phyloP scores from a whole-genome alignment of 257 asterid genomes.

The Cruciata laevipes region DNA sequence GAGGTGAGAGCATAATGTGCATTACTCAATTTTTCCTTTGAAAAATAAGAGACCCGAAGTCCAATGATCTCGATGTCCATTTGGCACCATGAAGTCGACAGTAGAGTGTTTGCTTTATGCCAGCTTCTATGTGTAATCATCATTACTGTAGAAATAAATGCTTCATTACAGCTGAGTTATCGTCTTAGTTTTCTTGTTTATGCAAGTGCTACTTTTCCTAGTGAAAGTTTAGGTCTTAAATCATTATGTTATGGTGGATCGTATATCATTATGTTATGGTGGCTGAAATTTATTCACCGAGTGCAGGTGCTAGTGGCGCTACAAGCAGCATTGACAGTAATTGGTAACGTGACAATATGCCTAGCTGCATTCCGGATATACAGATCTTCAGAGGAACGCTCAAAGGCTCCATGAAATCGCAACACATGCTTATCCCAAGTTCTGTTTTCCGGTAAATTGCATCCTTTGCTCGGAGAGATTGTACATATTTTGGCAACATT shows the following conservation, averaged over 20 bases:
- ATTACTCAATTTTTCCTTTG: neutral
- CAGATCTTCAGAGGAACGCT: conserved; percentile 44
- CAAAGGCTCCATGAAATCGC: conserved; percentile 31
- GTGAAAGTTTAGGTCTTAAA: neutral
- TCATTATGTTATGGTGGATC: neutral
- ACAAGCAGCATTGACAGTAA: conserved; percentile 91
- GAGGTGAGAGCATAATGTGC: conserved; percentile 45
- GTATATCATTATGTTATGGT: too few relatives aligned
- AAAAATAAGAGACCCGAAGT: neutral
- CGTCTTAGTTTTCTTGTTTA: neutral
- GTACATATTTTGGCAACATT: conserved; percentile 6
- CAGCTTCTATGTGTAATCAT: neutral
- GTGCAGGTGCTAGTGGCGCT: conserved; percentile 77
- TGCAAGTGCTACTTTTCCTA: neutral
- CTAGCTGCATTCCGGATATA: conserved; percentile 88
- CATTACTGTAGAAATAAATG: too few relatives aligned
- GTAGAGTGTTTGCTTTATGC: neutral
- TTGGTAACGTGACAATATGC: conserved; percentile 88
- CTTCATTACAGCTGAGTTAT: neutral
- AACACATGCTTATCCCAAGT: neutral
- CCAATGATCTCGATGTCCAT: neutral
- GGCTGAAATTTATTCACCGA: neutral
- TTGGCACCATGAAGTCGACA: neutral
- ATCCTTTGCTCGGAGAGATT: conserved; percentile 1
- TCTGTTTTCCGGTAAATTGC: conserved; percentile 17